Base-by-base conservation (phyloP, 2,329 filamentous ascomycete genomes). In the Chlorencoelia australis region DNA sequence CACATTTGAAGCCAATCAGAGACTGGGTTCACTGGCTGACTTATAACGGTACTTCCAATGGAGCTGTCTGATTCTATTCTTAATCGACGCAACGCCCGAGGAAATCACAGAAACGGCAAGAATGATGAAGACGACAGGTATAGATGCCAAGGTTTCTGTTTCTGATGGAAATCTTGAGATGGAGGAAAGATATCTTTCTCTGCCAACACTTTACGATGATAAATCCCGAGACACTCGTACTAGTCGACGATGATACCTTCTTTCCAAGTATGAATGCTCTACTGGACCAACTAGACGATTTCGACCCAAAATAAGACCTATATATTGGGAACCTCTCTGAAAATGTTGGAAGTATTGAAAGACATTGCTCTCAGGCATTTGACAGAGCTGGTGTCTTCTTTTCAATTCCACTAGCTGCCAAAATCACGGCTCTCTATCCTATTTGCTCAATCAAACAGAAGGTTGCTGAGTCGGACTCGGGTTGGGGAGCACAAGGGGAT, bases 21-120 rank as follows among this genome's bases (percentile, higher is more conserved):
- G 71, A 75, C 51, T 75, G 72, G 72, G 64, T 67, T 4, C 73
- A 69, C 54, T 75, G 71, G 71, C 60, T 75, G 41, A 75, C 71
- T 3, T 68, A 75, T 49, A 62, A 64, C 31, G 70, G 71, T 29
- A 58, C 63, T 35, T 70, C 69, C 20, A 75, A 75, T 44, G 71
- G 71, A 13, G 71, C 64, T 29, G 73, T 52, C 58, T 75, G 38
- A 53, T 75, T 8, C 58, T 75, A 4, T 60, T 72, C 48, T 62
- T 75, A 2, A 51, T 74, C 10, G 69, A 71, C 43, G 71, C 71
- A 7, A 65, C 59, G 5, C 62, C 69, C 30, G 60, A 65, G 19
- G 62, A 75, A 52, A 63, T 75, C 5, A 56, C 65, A 21, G 62
- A 70, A 27, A 67, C 68, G 2, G 62, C 60, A 41, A 63, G 64